Evolutionary conservation across 2,329 filamentous ascomycete genomes (phyloP).

Genomic region (Gremmenia infestans): DNA sequence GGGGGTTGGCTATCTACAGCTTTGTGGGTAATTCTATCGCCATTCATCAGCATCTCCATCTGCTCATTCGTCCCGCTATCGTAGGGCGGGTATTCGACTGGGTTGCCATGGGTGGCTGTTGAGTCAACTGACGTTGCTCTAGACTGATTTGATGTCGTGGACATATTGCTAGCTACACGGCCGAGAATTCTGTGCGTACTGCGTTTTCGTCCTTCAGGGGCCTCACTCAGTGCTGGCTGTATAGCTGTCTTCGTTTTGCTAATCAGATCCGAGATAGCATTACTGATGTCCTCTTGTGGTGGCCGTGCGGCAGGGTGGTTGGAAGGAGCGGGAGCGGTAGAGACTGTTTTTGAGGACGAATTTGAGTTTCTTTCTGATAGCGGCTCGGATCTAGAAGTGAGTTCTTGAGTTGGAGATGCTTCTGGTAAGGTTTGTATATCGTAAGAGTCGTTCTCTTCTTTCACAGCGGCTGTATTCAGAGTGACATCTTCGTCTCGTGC

Average conservation of each 20-base stretch:
- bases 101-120: slow-evolving; percentile 26
- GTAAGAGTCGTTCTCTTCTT: slow-evolving; percentile 8
- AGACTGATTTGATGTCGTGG: slow-evolving; percentile 42
- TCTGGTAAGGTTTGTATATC: slow-evolving; percentile 1
- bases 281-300: slow-evolving; percentile 21
- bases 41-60: slow-evolving; percentile 23
- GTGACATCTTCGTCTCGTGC: not conserved
- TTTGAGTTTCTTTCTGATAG: slow-evolving; percentile 31
- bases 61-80: slow-evolving; percentile 15
- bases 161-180: slow-evolving; percentile 54
- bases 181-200: slow-evolving; percentile 42
- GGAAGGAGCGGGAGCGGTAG: slow-evolving; percentile 19
- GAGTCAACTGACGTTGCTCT: slow-evolving; percentile 37
- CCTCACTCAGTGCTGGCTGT: slow-evolving; percentile 12
- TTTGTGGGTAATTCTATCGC: slow-evolving; percentile 10
- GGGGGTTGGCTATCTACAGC: slow-evolving; percentile 20
- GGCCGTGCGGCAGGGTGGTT: slow-evolving; percentile 12
- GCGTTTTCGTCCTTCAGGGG: slow-evolving; percentile 26
- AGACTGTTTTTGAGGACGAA: slow-evolving; percentile 22
- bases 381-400: slow-evolving; percentile 17
- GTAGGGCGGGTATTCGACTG: slow-evolving; percentile 23
- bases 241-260: slow-evolving; percentile 26
- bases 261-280: slow-evolving; percentile 28
- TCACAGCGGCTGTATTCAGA: slow-evolving; percentile 6
- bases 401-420: slow-evolving; percentile 10